Evolutionary conservation across 2,329 filamentous ascomycete species (phyloP).

Genomic region (Chaetomiaceae sp.): DNA sequence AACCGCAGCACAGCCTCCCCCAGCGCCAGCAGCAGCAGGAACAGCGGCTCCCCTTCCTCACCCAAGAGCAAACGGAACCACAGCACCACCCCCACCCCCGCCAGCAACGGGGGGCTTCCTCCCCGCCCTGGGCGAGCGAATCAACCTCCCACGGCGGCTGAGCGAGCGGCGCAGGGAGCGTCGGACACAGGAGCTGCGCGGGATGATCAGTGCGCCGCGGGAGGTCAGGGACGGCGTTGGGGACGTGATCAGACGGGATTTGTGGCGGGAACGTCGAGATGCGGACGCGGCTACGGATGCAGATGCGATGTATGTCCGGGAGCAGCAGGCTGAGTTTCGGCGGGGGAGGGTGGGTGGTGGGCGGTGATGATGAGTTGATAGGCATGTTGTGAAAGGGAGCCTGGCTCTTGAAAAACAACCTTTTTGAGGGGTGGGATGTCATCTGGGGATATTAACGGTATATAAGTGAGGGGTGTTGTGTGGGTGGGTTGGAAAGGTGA

Average conservation of each 20-base stretch:
- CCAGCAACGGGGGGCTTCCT: conserved; percentile 24
- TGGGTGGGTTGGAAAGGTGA: too few species aligned
- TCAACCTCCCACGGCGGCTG: conserved; percentile 50
- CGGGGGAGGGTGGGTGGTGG: neutral
- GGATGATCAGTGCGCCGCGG: conserved; percentile 55
- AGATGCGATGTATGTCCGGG: conserved; percentile 4
- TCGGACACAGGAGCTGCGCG: conserved; percentile 52
- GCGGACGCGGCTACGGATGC: too few species aligned
- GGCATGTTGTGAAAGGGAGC: too few species aligned
- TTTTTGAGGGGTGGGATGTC: neutral
- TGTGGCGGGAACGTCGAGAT: conserved; percentile 31
- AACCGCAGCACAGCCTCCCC: too few species aligned
- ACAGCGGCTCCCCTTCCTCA: too few species aligned
- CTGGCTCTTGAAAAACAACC: too few species aligned
- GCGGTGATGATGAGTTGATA: too few species aligned
- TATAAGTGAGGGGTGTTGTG: too few species aligned
- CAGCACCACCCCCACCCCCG: conserved; percentile 29
- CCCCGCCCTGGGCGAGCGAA: conserved; percentile 40
- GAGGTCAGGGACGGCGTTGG: conserved; percentile 56
- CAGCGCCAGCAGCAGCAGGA: too few species aligned
- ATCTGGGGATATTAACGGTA: too few species aligned
- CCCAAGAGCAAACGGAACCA: too few species aligned
- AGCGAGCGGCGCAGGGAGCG: conserved; percentile 57
- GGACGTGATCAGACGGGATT: conserved; percentile 48
- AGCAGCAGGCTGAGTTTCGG: conserved; percentile 9